A percentile compares a stretch with the other conserved stretches of the same genome.
Evolutionary conservation across 2,329 filamentous ascomycete genomes (phyloP).

Genomic region (Beauveria australis): DNA sequence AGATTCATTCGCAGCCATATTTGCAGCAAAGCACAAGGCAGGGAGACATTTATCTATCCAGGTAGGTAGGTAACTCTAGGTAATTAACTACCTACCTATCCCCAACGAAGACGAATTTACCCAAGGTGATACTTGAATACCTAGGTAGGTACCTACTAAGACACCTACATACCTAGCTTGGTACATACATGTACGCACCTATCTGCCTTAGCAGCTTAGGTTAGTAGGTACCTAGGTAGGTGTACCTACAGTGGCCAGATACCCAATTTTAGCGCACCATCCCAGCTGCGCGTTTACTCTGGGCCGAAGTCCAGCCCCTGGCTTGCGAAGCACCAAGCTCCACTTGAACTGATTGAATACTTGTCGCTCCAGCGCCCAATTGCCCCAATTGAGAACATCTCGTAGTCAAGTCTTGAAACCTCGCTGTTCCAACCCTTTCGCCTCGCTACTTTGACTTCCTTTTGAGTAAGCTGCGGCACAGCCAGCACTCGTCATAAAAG

Average conservation of each 20-base stretch:
- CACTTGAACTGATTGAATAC: neutral
- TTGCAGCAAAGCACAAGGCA: too few relatives aligned
- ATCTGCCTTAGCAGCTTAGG: too few relatives aligned
- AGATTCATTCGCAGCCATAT: too few relatives aligned
- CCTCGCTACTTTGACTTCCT: neutral
- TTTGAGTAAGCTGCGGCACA: neutral
- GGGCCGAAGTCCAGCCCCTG: constrained; percentile 1
- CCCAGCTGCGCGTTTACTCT: neutral
- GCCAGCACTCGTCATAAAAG: neutral
- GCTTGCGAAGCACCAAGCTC: constrained; percentile 8
- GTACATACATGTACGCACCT: too few relatives aligned
- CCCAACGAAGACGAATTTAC: too few relatives aligned
- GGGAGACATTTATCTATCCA: neutral
- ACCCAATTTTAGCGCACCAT: neutral
- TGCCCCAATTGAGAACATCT: neutral
- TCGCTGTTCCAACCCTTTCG: neutral
- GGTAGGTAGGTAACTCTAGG: too few relatives aligned
- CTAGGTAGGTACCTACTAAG: neutral
- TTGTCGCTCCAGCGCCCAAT: neutral
- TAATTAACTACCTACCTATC: too few relatives aligned
- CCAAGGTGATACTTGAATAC: neutral
- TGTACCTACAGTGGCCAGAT: neutral
- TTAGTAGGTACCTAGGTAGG: too few relatives aligned
- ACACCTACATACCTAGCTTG: too few relatives aligned
- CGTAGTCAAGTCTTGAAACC: neutral